Evolutionary conservation across 225 moss, liverwort and hornwort species (phyloP), one percentile per base, ranked within the genome.

Genomic region (Polytrichum formosum): DNA sequence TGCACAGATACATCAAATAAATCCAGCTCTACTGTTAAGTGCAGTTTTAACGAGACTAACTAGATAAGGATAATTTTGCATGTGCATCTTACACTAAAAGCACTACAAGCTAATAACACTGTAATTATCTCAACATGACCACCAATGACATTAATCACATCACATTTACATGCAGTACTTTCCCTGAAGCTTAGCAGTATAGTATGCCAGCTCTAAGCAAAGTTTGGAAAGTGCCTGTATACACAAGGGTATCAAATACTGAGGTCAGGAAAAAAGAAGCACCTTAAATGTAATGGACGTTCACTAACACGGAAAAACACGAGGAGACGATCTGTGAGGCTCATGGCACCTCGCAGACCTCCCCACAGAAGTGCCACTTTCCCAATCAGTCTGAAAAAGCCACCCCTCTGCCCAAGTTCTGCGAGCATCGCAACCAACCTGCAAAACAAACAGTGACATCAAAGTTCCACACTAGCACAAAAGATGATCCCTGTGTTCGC

Each of bases 291-390:
- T 63, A 98, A 76, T 35, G 92, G 89, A 30, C 97, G 89, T 30
- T 94, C 86, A 53, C 68, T 76, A 20, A 98, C 74, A 27, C 73
- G 86, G 18, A 84, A 58, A 54, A 94, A 94, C 10, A 78, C 72
- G 37, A 98, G 85, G 67, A 98, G 90, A 67, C 92, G 90, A 78
- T 98, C 94, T 59, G 90, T 86, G 56, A 98, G 92, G 75, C 92
- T 98, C 91, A 94, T 98, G 55, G 97, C 97, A 76, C 94, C 97
- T 59, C 91, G 86, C 79, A 98, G 71, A 53, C 97, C 97, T 68
- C 97, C 97, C 97, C 94, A 98, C 18, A 98, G 81, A 61, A 98
- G 85, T 35, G 92, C 97, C 64, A 78, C 88, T 85, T 98, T 98
- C 53, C 94, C 97, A 63, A 98, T 74, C 19, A 94, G 85, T 70